Percentiles rank a stretch among this genome's conserved stretches.
Evolutionary conservation across 495 filamentous ascomycete species (phyloP).

Genomic region (Annulohypoxylon nitens): DNA sequence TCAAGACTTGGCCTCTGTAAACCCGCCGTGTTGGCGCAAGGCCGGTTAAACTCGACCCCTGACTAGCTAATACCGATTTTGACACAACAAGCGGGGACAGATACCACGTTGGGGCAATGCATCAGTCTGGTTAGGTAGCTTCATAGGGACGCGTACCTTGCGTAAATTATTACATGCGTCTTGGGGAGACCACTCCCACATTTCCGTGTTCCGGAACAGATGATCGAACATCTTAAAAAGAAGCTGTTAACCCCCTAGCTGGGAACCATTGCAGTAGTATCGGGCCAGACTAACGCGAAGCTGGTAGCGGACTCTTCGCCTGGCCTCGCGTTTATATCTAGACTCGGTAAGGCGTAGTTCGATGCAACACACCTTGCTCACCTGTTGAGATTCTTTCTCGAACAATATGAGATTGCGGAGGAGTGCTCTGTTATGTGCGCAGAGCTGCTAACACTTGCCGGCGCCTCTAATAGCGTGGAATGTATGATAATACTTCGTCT

Average conservation of each 20-base stretch:
- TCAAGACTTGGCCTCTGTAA: neutral
- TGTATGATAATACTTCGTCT: constrained; percentile 16
- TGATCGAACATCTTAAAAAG: constrained; percentile 19
- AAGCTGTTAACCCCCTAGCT: constrained; percentile 10
- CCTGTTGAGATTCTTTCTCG: constrained; percentile 16
- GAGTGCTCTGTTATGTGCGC: constrained; percentile 17
- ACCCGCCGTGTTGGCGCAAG: neutral
- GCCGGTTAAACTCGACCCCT: constrained; percentile 1
- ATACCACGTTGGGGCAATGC: constrained; percentile 12
- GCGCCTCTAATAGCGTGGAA: constrained; percentile 10
- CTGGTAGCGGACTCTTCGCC: constrained; percentile 20
- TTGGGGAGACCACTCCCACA: constrained; percentile 26
- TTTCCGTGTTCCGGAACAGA: constrained; percentile 33
- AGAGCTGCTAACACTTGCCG: constrained; percentile 14
- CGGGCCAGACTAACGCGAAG: constrained; percentile 19
- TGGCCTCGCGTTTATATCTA: constrained; percentile 14
- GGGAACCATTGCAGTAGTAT: constrained; percentile 26
- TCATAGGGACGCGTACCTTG: constrained; percentile 24
- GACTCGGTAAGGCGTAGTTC: constrained; percentile 16
- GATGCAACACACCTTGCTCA: constrained; percentile 14
- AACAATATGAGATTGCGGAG: constrained; percentile 34
- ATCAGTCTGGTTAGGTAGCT: neutral
- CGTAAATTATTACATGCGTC: constrained; percentile 19
- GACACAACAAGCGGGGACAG: constrained; percentile 5
- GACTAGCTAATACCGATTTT: constrained; percentile 10